phyloP scores from a whole-genome alignment of 2,329 filamentous ascomycete genomes.

The Claviceps monticola region DNA sequence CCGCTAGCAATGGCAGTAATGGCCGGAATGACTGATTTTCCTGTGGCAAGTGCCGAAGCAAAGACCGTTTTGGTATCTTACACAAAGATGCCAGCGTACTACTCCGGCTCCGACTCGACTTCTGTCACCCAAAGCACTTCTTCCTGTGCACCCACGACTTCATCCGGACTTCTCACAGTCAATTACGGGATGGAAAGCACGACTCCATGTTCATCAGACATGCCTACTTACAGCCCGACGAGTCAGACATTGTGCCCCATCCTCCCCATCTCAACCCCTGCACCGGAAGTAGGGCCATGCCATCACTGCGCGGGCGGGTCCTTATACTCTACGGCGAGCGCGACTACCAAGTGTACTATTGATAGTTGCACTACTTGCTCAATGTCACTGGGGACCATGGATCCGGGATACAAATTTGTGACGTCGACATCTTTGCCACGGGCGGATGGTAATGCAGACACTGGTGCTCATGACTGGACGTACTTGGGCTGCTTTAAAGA shows the following conservation, averaged over 20 bases:
- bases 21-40: not conserved
- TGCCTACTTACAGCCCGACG: not conserved
- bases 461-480: constrained; percentile 10
- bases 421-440: not conserved
- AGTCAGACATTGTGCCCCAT: not conserved
- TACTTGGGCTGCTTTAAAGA: constrained; percentile 21
- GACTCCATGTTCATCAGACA: not conserved
- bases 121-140: not conserved
- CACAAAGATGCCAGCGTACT: not conserved
- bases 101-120: not conserved
- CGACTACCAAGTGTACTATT: not conserved
- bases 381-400: not conserved
- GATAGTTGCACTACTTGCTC: not conserved
- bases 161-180: not conserved
- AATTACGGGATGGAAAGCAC: not conserved
- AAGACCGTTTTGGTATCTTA: not conserved
- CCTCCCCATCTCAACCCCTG: not conserved
- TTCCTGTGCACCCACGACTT: not conserved
- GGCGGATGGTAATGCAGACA: not conserved
- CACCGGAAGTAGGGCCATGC: constrained; percentile 10
- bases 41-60: not conserved
- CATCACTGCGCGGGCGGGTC: constrained; percentile 17
- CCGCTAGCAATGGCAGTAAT: not conserved
- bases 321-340: constrained; percentile 11
- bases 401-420: not conserved